Base-by-base conservation (phyloP, 768 basidiomycete species). In the Agaricus subrufescens region DNA sequence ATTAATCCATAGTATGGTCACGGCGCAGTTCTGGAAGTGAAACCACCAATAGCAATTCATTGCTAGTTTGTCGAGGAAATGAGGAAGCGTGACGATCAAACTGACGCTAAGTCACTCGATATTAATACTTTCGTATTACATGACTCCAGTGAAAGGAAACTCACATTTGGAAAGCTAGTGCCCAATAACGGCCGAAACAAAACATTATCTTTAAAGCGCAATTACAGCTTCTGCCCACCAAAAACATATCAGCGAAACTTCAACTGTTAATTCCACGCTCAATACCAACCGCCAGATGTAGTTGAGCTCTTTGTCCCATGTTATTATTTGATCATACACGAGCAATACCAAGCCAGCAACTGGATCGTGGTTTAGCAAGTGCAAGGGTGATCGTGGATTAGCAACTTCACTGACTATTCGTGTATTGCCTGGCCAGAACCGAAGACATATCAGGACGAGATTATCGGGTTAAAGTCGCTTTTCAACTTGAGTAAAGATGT, bases 291-390 rank as follows among this genome's bases (percentile, higher is more conserved):
- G 4, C 52, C 52, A 53, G 52, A 53, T 53, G 29, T 23, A 45
- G n/a, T 46, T 39, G 31, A 46, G 31, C 25, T 54, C 53, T 19
- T 40, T 38, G 19, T 48, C 46, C 53, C 53, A 54, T 14, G 53
- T 54, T 14, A 54, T 30, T 29, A 27, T 8, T 2, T 54, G 53
- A 30, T 54, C 53, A 12, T 47, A 54, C 14, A 54, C 9, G 26
- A 48, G 26, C 9, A 54, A 9, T 15, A n/a, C 39, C 34, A 54
- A 30, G 3, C 46, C 53, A 25, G 53, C 38, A 23, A 34, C 53
- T 53, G 19, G 34, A 26, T 1, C 23, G 40, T 3, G n/a, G 14
- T 14, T 40, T 12, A 19, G 8, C 14, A 19, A 9, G 31, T 4
- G 34, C 11, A 7, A 34, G 12, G 12, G 7, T 6, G 27, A 8